These are phyloP conservation scores for Debaryomyces nepalensis DNA, from an alignment of 1,139 yeast species.

Conservation along the genomic window DNA sequence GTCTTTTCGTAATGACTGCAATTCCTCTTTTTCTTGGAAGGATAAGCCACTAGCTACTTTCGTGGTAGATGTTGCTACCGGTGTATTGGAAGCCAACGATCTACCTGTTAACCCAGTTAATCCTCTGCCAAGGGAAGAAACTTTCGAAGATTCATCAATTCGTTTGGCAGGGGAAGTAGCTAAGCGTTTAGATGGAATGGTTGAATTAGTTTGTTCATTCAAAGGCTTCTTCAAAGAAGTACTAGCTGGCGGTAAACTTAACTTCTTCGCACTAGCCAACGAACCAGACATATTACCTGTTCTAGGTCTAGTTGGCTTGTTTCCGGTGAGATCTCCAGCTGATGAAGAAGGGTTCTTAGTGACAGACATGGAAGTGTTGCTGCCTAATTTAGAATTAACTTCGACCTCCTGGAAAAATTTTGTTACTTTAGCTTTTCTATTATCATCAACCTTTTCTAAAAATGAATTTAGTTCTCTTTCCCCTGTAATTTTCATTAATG, in stretches of 20 bases:
- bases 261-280: constrained; percentile 12
- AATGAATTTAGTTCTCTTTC: constrained; percentile 64
- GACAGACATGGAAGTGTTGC: background rate
- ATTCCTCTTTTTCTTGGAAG: constrained; percentile 47
- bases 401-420: constrained; percentile 61
- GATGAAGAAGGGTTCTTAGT: constrained; percentile 13
- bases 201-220: constrained; percentile 19
- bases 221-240: constrained; percentile 15
- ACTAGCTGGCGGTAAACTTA: constrained; percentile 13
- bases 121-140: constrained; percentile 38
- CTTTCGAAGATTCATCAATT: constrained; percentile 32
- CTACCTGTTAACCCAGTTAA: constrained; percentile 47
- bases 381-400: constrained; percentile 45
- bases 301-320: constrained; percentile 18
- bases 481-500: constrained; percentile 80
- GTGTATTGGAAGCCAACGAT: constrained; percentile 31
- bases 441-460: constrained; percentile 74
- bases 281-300: constrained; percentile 12
- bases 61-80: constrained; percentile 20
- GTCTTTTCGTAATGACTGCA: constrained; percentile 56
- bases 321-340: constrained; percentile 16
- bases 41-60: constrained; percentile 19
- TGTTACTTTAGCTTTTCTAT: constrained; percentile 67
- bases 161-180: constrained; percentile 71
- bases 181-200: constrained; percentile 64